phyloP scores from a whole-genome alignment of 2,329 filamentous ascomycete genomes.

The Xylaria multiplex region DNA sequence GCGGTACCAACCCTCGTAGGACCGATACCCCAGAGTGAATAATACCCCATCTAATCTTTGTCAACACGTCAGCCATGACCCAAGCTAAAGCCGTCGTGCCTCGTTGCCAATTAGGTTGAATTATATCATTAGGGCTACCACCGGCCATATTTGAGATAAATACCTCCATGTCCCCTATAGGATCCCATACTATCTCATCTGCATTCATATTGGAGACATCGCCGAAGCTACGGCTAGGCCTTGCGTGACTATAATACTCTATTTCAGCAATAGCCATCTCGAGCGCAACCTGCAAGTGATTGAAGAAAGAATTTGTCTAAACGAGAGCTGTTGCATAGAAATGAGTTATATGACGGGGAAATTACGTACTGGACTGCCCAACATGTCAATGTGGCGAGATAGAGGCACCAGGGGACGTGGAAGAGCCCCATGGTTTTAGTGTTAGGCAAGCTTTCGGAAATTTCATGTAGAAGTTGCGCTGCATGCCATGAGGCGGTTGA shows the following conservation, averaged over 20 bases:
- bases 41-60: conserved; percentile 69
- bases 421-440: conserved; percentile 64
- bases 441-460: conserved; percentile 59
- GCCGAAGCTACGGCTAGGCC: conserved; percentile 30
- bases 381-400: conserved; percentile 66
- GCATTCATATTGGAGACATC: conserved; percentile 53
- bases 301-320: no score
- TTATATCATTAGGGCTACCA: conserved; percentile 49
- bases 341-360: not conserved
- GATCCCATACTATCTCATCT: conserved; percentile 62
- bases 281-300: not conserved
- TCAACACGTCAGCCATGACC: conserved; percentile 64
- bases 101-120: conserved; percentile 54
- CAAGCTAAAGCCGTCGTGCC: conserved; percentile 63
- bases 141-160: conserved; percentile 54
- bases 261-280: not conserved
- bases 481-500: conserved; percentile 63
- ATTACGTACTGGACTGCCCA: conserved; percentile 62
- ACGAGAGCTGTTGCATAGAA: not conserved
- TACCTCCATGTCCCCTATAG: conserved; percentile 58
- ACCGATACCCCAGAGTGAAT: conserved; percentile 71
- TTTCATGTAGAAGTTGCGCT: conserved; percentile 61
- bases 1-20: conserved; percentile 48
- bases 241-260: conserved; percentile 47
- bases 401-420: conserved; percentile 71